Base-by-base conservation (phyloP, 2,329 filamentous ascomycete species). In the Blastomyces parvus region DNA sequence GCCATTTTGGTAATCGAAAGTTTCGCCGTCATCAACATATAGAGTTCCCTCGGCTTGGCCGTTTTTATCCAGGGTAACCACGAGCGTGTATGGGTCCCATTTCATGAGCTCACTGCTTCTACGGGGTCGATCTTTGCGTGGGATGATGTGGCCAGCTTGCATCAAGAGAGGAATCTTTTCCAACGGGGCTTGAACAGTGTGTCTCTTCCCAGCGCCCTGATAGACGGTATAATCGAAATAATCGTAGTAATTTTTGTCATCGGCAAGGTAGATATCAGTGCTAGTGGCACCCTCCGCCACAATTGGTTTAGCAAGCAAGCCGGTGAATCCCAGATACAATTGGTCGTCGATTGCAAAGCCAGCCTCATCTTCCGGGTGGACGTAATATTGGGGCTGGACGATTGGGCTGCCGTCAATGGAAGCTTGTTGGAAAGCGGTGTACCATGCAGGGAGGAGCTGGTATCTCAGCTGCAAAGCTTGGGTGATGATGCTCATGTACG, bases 281-380 rank as follows among this genome's bases (percentile, higher is more conserved):
- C 84, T 86, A 22, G 84, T 83, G 57, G 87, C 86, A 67, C 86
- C 89, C 76, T 96, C 86, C 30, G 87, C 84, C 1, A 91, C 88
- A 17, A 97, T 87, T 0, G 94, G 94, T 78, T 97, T 97, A 50
- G 86, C 90, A n/a, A 99, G 85, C 19, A 99, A 82, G 68, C 94
- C 94, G 0, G 90, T 96, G 30, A 84, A 86, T 50, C 91, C 94
- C 27, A 99, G 79, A 74, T 97, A 97, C 69, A 97, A 85, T 77
- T 99, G 94, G 72, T 97, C 89, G 69, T 99, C 94, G 58, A 97
- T 82, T 2, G 82, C 85, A 71, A 97, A 95, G n/a, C 91, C 91
- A 59, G 82, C 82, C 74, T 97, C 93, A 68, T 95, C 91, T 0
- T 83, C 80, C 0, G 94, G 94, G 72, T 96, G 90, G 1, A 91